A percentile compares a stretch with the other conserved stretches of the same genome.
These are phyloP conservation scores for Orbilia brochopaga DNA, from an alignment of 2,329 filamentous ascomycete species.

Conservation along the genomic window DNA sequence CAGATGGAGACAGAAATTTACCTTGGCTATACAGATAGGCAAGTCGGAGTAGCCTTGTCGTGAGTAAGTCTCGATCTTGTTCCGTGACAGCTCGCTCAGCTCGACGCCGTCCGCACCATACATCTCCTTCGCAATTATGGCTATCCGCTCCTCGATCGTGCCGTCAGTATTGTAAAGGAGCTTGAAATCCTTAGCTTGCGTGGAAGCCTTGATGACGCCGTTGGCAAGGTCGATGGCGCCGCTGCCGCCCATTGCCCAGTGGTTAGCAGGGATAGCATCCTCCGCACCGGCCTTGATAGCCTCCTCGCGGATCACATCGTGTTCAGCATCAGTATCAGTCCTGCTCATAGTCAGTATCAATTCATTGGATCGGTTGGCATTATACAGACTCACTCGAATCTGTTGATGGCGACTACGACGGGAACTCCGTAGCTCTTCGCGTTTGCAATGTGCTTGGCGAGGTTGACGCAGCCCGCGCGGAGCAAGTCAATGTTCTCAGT, in stretches of 20 bases:
- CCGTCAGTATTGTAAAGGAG: constrained; percentile 83
- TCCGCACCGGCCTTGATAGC: constrained; percentile 89
- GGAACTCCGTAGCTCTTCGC: constrained; percentile 88
- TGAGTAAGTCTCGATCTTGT: constrained; percentile 95
- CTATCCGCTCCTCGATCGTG: constrained; percentile 84
- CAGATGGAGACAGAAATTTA: constrained; percentile 4
- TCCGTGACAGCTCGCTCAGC: constrained; percentile 90
- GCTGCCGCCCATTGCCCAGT: constrained; percentile 94
- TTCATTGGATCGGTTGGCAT: neutral
- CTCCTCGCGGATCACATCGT: constrained; percentile 86
- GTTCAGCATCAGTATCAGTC: constrained; percentile 91
- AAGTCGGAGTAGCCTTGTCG: constrained; percentile 89
- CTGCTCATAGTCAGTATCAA: constrained; percentile 16
- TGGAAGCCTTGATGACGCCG: constrained; percentile 79
- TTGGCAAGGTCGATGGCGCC: constrained; percentile 88
- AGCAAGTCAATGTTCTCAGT: constrained; percentile 93
- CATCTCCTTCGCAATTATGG: constrained; percentile 88
- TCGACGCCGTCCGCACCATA: constrained; percentile 89
- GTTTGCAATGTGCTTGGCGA: constrained; percentile 93
- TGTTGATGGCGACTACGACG: constrained; percentile 96
- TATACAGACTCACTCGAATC: constrained; percentile 66
- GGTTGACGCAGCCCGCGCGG: constrained; percentile 86
- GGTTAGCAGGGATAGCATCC: constrained; percentile 90
- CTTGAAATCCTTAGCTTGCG: constrained; percentile 84
- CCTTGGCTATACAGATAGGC: constrained; percentile 92